Conservation (phyloP, 1,284 basidiomycete genomes). For the Puccinia polysora region DNA sequence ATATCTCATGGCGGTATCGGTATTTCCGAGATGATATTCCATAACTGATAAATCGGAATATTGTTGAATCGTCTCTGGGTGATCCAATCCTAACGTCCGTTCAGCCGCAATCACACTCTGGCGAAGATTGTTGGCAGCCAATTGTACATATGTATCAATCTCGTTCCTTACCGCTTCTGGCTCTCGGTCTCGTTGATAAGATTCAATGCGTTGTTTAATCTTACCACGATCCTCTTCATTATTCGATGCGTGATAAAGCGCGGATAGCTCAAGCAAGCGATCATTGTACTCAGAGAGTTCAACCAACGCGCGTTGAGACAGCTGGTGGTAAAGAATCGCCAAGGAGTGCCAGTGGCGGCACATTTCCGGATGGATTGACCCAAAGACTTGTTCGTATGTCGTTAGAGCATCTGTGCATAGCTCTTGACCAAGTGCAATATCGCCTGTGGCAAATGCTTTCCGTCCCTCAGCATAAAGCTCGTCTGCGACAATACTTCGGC, state of each 20-base stretch:
- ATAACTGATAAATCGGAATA: slow-evolving; percentile 61
- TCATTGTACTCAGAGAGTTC: slow-evolving; percentile 46
- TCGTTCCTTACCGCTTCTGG: slow-evolving; percentile 47
- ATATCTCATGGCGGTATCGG: slow-evolving; percentile 55
- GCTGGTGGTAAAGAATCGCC: slow-evolving; percentile 46
- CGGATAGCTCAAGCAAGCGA: slow-evolving; percentile 36
- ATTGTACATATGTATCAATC: slow-evolving; percentile 53
- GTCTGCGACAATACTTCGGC: slow-evolving; percentile 57
- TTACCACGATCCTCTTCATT: slow-evolving; percentile 44
- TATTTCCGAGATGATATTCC: slow-evolving; percentile 55
- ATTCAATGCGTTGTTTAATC: slow-evolving; percentile 42
- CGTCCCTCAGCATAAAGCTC: slow-evolving; percentile 59
- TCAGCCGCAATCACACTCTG: slow-evolving; percentile 60
- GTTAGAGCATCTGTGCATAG: slow-evolving; percentile 59
- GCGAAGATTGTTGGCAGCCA: slow-evolving; percentile 58
- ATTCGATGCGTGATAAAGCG: slow-evolving; percentile 26
- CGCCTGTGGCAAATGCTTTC: slow-evolving; percentile 57
- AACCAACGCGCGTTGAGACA: slow-evolving; percentile 44
- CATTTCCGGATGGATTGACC: slow-evolving; percentile 60
- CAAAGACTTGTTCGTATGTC: slow-evolving; percentile 60
- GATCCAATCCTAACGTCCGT: slow-evolving; percentile 59
- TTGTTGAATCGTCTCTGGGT: slow-evolving; percentile 58
- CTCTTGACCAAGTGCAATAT: slow-evolving; percentile 57
- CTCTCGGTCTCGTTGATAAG: slow-evolving; percentile 45
- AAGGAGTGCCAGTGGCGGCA: slow-evolving; percentile 52